Base-by-base conservation (phyloP, 2,329 filamentous ascomycete species). In the Fusarium sp. region DNA sequence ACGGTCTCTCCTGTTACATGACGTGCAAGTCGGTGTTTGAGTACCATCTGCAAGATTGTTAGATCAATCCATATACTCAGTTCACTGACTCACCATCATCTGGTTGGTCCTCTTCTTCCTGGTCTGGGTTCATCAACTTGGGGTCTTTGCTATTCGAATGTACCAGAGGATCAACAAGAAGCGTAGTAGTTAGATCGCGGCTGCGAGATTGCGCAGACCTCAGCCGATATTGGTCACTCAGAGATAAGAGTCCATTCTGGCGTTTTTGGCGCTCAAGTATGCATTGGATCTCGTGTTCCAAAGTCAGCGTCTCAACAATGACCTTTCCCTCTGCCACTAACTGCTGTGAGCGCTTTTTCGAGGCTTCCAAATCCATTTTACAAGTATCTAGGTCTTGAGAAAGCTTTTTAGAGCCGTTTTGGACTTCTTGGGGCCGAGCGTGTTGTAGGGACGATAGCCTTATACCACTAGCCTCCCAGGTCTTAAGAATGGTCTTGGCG, bases 131-230 rank as follows among this genome's bases (percentile, higher is more conserved):
- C 2, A 15, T 24, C 10, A 12, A 12, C 6, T 15, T 24, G 3
- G 16, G 1, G 4, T 13, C 16, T 20, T 33, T 20, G 6, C 8
- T 7, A 15, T 35, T 10, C 44, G 28, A 5, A n/a, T 47, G 4
- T 14, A 6, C 14, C 31, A 15, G 13, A 35, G 48, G 10, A 51
- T 26, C 13, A 24, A 6, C 9, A 26, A 13, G 6, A 22, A 3
- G 13, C 0, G 13, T 9, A 2, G 9, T 5, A 8, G 5, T 12
- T 18, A 26, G 31, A 15, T 35, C 13, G 3, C 1, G 8, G 9
- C 48, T 35, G 3, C 31, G 48, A 22, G 13, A 16, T 6, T 24
- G 9, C 13, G 18, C n/a, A 15, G 5, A 12, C 9, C 13, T 26
- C 13, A 51, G 1, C 12, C 48, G 13, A 35, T 22, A 13, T 35